phyloP scores from a whole-genome alignment of 257 asterid species.

The Lavandula angustifolia region DNA sequence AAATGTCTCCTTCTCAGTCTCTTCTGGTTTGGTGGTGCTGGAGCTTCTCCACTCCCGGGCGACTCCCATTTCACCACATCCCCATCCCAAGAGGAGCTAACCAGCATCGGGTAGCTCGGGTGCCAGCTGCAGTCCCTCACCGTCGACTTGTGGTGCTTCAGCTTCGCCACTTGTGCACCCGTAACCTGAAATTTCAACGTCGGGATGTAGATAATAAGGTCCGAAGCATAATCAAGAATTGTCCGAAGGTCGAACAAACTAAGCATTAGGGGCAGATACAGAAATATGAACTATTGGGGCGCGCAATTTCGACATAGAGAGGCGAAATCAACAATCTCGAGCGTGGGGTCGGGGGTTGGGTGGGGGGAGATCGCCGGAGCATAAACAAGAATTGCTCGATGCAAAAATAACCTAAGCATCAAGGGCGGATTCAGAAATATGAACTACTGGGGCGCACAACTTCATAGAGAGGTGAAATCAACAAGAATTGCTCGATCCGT shows the following conservation, averaged over 20 bases:
- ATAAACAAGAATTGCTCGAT: too few relatives aligned
- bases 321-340: too few relatives aligned
- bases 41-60: slow-evolving; percentile 48
- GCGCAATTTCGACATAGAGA: too few relatives aligned
- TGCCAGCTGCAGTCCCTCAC: slow-evolving; percentile 92
- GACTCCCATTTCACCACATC: slow-evolving; percentile 80
- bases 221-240: too few relatives aligned
- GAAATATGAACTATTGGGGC: too few relatives aligned
- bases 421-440: background rate
- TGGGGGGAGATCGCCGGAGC: too few relatives aligned
- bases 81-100: slow-evolving; percentile 93
- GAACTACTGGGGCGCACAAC: too few relatives aligned
- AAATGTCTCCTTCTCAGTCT: slow-evolving; percentile 37
- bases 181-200: slow-evolving; percentile 47
- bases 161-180: slow-evolving; percentile 65
- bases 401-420: background rate
- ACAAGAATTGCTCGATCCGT: too few relatives aligned
- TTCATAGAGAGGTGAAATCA: too few relatives aligned
- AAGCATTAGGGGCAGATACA: background rate
- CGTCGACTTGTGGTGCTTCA: slow-evolving; percentile 63
- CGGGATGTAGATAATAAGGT: background rate
- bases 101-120: slow-evolving; percentile 73
- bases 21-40: slow-evolving; percentile 32
- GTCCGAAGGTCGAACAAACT: background rate
- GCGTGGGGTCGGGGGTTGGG: too few relatives aligned